phyloP scores from a whole-genome alignment of 192 early-diverging fungal species.

The Kappamyces sp. region DNA sequence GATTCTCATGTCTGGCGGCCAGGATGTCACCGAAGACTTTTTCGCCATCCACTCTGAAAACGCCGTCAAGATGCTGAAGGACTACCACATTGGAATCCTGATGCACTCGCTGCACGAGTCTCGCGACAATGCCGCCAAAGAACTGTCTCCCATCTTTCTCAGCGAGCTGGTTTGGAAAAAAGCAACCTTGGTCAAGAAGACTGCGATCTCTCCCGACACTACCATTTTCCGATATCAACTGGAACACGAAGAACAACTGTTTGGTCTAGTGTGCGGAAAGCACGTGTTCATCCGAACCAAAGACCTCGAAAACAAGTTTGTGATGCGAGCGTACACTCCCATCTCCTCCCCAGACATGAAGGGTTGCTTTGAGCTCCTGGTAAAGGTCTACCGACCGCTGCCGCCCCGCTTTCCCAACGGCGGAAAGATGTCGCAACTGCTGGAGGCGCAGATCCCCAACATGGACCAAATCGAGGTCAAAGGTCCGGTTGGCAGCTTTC shows the following conservation, averaged over 20 bases:
- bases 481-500: constrained; percentile 17
- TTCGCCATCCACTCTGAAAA: constrained; percentile 31
- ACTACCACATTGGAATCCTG: constrained; percentile 29
- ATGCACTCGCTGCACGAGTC: too few species aligned
- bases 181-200: constrained; percentile 60
- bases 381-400: constrained; percentile 60
- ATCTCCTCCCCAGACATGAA: constrained; percentile 74
- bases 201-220: constrained; percentile 73
- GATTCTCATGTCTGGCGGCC: constrained; percentile 33
- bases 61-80: constrained; percentile 26
- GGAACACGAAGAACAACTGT: neutral
- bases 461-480: constrained; percentile 15
- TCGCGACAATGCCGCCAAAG: neutral
- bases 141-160: constrained; percentile 9
- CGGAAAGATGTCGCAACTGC: constrained; percentile 13
- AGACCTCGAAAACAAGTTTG: constrained; percentile 74
- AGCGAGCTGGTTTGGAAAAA: constrained; percentile 26
- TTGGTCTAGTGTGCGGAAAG: neutral
- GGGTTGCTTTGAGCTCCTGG: constrained; percentile 85
- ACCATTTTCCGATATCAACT: constrained; percentile 56
- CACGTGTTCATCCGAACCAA: constrained; percentile 41
- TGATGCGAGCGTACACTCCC: constrained; percentile 87
- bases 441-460: constrained; percentile 5
- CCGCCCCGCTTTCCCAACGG: neutral
- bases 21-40: constrained; percentile 40